Base-by-base conservation (phyloP, 176 grass and related monocot genomes). In the Rhynchospora tenuis region DNA sequence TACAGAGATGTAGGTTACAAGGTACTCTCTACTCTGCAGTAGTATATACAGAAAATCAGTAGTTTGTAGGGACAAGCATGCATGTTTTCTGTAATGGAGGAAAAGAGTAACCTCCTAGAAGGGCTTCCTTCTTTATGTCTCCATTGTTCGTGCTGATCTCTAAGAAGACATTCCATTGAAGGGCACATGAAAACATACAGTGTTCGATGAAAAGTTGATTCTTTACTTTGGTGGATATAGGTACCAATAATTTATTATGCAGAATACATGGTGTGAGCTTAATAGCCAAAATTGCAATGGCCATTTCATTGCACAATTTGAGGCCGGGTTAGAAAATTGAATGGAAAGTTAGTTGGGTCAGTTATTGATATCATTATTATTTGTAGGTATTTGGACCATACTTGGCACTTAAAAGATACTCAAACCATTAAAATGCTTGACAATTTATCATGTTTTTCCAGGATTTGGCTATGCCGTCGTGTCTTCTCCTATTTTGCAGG, bases 131-230 rank as follows among this genome's bases (percentile, higher is more conserved):
- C 86, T 43, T 84, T 86, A 83, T 85, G 70, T 13, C 85, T 95
- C 93, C 93, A 99, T 81, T 99, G 93, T 56, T 95, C 93, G 60
- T 90, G 91, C 81, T 99, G 93, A 82, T 99, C 96, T 59, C 80
- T 88, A 59, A 79, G 84, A 80, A 99, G 92, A 80, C 96, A 99
- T 10, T 83, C 48, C 93, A 95, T 93, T 0, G 91, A 95, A 24
- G 89, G 89, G 80, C 96, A 99, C 86, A 95, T 95, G 88, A 93
- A 95, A 69, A 95, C 44, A 57, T 93, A 92, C 24, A 99, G 48
- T 2, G 88, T 92, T 56, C 91, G 88, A 86, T 99, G 93, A 73
- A 99, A 99, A 24, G 88, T 79, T n/a, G 86, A 86, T 2, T 88
- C 72, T 55, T 93, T 90, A 7, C 62, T 83, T 38, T 38, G 33